Conservation (phyloP, 2,329 filamentous ascomycete species). For the Zarea fungicola region DNA sequence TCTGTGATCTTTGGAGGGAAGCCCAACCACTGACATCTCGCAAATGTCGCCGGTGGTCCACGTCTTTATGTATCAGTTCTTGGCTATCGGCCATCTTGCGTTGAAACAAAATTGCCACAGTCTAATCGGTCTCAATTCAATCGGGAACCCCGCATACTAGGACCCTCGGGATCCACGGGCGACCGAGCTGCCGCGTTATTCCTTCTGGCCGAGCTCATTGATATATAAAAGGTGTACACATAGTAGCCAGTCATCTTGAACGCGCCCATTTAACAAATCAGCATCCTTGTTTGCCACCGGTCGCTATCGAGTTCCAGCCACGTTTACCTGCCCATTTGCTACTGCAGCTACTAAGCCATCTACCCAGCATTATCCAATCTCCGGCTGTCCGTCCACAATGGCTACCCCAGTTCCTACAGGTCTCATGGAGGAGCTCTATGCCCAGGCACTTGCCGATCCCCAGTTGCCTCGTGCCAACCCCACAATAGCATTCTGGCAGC, state of each 20-base stretch:
- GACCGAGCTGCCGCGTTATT: background rate
- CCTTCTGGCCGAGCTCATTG: background rate
- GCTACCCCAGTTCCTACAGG: background rate
- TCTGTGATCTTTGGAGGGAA: background rate
- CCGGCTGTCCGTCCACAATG: background rate
- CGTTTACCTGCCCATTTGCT: background rate
- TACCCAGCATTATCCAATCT: background rate
- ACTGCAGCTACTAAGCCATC: background rate
- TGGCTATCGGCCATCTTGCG: background rate
- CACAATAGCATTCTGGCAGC: conserved; percentile 23
- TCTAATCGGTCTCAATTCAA: background rate
- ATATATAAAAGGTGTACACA: background rate
- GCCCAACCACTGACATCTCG: background rate
- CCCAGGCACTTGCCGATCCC: conserved; percentile 16
- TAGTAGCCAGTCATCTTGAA: background rate
- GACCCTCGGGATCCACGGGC: background rate
- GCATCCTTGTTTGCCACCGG: background rate
- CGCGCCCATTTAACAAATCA: background rate
- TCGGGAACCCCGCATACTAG: background rate
- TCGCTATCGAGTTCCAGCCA: background rate
- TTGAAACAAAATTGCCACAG: background rate
- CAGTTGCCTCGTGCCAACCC: conserved; percentile 21
- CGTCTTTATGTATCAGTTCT: background rate
- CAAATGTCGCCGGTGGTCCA: background rate
- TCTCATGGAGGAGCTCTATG: conserved; percentile 1